Evolutionary conservation across 345 rosid species (phyloP), one percentile per base, ranked within the genome.

Genomic region (Arabis alpina): DNA sequence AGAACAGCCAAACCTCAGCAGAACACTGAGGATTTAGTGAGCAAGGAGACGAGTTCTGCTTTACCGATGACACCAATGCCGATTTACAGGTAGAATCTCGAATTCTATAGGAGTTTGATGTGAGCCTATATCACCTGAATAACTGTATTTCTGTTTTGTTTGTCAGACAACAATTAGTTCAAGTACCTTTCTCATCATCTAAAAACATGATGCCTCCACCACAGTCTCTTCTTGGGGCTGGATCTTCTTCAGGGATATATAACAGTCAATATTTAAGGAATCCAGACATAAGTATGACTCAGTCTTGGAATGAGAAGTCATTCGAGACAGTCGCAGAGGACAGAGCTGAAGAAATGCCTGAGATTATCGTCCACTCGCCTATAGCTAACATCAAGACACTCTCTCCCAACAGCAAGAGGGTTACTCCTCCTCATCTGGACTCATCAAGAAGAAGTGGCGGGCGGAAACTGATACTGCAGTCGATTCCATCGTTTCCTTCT

Each of bases 351-450:
- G 62, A 69, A 19, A 81, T 88, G 75, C 97, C 97, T 0, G 91
- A 88, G 70, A 83, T 87, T 70, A 86, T 94, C 25, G 56, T 43
- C 25, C 54, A 63, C 15, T 63, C 79, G 2, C 90, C 92, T 4
- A 52, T 44, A 12, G 48, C 77, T 2, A 81, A 75, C 47, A 42
- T 78, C 57, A 95, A 88, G 79, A 74, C 82, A 8, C 76, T 75
- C 59, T 91, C 98, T 65, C 98, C 99, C 45, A 95, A 92, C 68
- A 81, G 94, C 64, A 95, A 92, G 88, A 92, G 99, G 78, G 86
- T 95, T 61, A 88, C 98, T 73, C 92, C 97, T 37, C 98, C 97
- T 8, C 84, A 86, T 40, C 54, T 65, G 8, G 82, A 80, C 59
- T 64, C 76, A 30, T 74, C 85, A 2, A 85, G 76, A 48, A 77